These are phyloP conservation scores for Phylloporus sp. DNA, from an alignment of 768 basidiomycete species.

Conservation along the genomic window DNA sequence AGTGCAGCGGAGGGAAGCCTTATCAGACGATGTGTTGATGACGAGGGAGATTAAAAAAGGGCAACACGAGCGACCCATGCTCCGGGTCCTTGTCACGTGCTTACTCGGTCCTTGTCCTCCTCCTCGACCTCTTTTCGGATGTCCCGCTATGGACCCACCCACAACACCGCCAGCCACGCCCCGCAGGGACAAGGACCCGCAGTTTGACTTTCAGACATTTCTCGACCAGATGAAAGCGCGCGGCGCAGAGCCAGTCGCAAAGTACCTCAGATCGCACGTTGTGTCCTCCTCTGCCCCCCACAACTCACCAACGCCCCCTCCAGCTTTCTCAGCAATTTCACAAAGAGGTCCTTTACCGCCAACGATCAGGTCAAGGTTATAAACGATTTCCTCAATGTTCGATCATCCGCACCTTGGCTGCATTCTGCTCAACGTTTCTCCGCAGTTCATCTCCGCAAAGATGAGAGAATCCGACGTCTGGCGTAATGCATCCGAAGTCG, in stretches of 20 bases:
- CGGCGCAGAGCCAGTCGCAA: slow-evolving; percentile 87
- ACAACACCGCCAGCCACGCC: slow-evolving; percentile 5
- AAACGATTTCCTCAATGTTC: slow-evolving; percentile 84
- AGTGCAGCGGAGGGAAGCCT: not conserved
- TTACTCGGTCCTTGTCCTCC: slow-evolving; percentile 33
- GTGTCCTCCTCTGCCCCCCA: not conserved
- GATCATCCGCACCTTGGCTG: slow-evolving; percentile 2
- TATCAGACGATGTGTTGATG: slow-evolving; percentile 3
- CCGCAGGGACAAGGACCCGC: slow-evolving; percentile 36
- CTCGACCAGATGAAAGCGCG: slow-evolving; percentile 90
- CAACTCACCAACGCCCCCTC: not conserved
- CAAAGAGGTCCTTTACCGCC: slow-evolving; percentile 87
- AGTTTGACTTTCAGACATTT: slow-evolving; percentile 93
- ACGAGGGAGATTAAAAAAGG: slow-evolving; percentile 15
- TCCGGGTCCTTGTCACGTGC: slow-evolving; percentile 7
- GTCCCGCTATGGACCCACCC: slow-evolving; percentile 46
- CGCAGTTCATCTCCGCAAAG: slow-evolving; percentile 81
- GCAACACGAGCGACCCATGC: slow-evolving; percentile 1
- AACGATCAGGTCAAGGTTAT: slow-evolving; percentile 94
- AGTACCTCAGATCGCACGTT: slow-evolving; percentile 91
- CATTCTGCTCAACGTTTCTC: slow-evolving; percentile 12
- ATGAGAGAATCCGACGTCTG: slow-evolving; percentile 86
- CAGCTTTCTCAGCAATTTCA: slow-evolving; percentile 91
- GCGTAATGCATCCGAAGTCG: slow-evolving; percentile 69
- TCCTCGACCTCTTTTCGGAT: slow-evolving; percentile 52